Evolutionary conservation across 2,329 filamentous ascomycete genomes (phyloP).

Genomic region (Claviceps paspali): DNA sequence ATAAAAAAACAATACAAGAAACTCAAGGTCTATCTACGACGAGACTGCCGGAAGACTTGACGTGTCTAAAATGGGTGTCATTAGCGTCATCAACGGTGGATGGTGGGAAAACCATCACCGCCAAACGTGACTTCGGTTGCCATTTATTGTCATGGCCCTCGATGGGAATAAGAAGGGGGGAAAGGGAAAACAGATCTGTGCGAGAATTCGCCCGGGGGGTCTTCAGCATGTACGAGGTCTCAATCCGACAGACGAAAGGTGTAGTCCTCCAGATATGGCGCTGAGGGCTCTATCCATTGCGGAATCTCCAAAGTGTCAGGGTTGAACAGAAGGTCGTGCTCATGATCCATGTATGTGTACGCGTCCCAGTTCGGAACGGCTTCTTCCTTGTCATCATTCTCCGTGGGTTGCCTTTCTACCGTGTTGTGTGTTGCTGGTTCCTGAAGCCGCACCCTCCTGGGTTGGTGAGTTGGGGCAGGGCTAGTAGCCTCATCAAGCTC

Average conservation of each 20-base stretch:
- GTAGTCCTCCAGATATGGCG: conserved; percentile 5
- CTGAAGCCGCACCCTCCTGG: conserved; percentile 5
- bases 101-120: conserved; percentile 2
- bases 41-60: neutral
- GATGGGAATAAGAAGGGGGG: neutral
- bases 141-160: too few species aligned
- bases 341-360: conserved; percentile 5
- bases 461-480: conserved; percentile 4
- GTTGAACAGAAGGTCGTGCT: conserved; percentile 5
- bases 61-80: conserved; percentile 3
- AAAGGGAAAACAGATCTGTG: neutral
- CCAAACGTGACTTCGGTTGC: neutral
- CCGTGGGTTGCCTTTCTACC: conserved; percentile 3
- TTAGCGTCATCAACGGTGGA: neutral
- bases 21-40: neutral
- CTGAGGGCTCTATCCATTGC: conserved; percentile 6
- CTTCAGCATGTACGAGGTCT: neutral
- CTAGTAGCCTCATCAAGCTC: conserved; percentile 5
- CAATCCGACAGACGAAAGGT: conserved; percentile 3
- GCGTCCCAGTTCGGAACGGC: conserved; percentile 5
- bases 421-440: conserved; percentile 3
- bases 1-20: neutral
- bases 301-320: conserved; percentile 3
- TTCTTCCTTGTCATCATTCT: conserved; percentile 6
- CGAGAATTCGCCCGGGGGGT: neutral